phyloP scores from a whole-genome alignment of 1,284 basidiomycete species.

The Ustilago bromivora region DNA sequence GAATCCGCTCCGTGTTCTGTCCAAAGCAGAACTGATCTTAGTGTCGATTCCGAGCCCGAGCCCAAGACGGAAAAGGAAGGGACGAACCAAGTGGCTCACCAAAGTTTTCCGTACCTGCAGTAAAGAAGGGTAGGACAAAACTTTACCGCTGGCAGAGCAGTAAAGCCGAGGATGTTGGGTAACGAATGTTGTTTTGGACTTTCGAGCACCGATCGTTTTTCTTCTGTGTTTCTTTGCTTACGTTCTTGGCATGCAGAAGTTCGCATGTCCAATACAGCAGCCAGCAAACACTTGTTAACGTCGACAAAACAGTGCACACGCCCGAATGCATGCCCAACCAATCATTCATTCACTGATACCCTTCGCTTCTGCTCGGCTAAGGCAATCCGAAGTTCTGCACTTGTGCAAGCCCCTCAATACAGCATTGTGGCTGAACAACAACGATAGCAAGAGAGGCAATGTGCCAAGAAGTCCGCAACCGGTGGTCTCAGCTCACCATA shows the following conservation, averaged over 20 bases:
- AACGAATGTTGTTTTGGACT: background rate
- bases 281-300: background rate
- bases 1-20: background rate
- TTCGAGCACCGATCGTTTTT: conserved; percentile 9
- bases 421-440: background rate
- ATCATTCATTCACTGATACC: background rate
- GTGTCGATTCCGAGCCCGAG: background rate
- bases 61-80: background rate
- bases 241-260: conserved; percentile 11
- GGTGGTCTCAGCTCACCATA: background rate
- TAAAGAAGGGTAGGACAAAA: background rate
- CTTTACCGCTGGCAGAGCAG: conserved; percentile 4
- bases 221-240: background rate
- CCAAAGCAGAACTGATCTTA: background rate
- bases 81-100: background rate
- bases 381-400: background rate
- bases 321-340: background rate
- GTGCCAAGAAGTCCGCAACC: conserved; percentile 19
- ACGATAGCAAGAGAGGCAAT: background rate
- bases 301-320: background rate
- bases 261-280: conserved; percentile 3
- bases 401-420: conserved; percentile 2
- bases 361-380: conserved; percentile 5
- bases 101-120: background rate
- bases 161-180: background rate